phyloP scores from a whole-genome alignment of 2,329 filamentous ascomycete species.

The Fusarium sp. region DNA sequence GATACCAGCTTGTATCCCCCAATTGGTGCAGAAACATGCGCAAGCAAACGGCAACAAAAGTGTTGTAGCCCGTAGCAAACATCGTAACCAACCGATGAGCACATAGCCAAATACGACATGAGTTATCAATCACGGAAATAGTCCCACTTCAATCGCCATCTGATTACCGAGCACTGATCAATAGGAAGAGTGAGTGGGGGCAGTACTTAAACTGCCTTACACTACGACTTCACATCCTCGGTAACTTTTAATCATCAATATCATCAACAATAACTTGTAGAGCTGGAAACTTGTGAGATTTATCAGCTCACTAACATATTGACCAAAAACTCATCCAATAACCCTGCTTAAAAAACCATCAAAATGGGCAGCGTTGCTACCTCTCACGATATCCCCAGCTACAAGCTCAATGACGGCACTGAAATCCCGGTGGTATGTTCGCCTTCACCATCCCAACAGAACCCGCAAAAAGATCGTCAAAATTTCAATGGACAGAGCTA shows the following conservation, averaged over 20 bases:
- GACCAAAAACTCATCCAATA: background rate
- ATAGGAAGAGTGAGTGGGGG: background rate
- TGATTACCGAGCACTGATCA: background rate
- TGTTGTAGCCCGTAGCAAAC: background rate
- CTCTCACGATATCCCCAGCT: constrained; percentile 58
- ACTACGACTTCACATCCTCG: background rate
- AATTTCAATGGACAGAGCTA: background rate
- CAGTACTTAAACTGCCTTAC: background rate
- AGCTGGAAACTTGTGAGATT: background rate
- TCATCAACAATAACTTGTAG: background rate
- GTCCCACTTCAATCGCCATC: constrained; percentile 1
- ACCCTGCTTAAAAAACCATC: background rate
- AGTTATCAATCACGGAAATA: background rate
- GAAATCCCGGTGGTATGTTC: constrained; percentile 74
- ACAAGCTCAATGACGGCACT: constrained; percentile 80
- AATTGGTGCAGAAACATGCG: background rate
- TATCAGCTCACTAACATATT: background rate
- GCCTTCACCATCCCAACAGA: background rate
- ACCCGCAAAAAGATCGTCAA: background rate
- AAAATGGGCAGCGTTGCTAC: constrained; percentile 30
- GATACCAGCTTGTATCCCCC: background rate
- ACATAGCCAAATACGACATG: background rate
- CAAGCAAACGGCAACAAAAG: background rate
- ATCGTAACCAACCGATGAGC: background rate
- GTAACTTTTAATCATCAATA: background rate